Evolutionary conservation across 495 filamentous ascomycete genomes (phyloP).

Genomic region (Platismatia glauca): DNA sequence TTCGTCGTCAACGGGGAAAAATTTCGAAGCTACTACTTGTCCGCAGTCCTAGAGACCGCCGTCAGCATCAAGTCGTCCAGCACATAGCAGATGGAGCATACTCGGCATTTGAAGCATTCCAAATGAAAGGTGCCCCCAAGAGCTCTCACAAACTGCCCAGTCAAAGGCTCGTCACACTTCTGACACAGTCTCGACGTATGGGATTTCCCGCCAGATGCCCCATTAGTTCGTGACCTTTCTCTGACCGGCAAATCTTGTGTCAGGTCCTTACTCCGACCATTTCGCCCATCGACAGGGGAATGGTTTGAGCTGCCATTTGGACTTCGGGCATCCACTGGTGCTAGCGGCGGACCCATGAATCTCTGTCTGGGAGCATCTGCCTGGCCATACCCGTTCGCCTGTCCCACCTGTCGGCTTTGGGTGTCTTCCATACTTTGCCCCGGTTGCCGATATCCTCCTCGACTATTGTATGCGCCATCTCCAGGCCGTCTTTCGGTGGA

Average conservation of each 20-base stretch:
- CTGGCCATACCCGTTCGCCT: conserved; percentile 20
- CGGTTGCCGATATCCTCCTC: conserved; percentile 15
- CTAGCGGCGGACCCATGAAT: conserved; percentile 13
- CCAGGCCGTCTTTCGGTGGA: conserved; percentile 22
- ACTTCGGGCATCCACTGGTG: conserved; percentile 12
- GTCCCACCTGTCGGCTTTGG: conserved; percentile 13
- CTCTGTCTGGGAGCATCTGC: conserved; percentile 14
- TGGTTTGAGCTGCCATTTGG: conserved; percentile 20
- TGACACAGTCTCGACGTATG: conserved; percentile 57
- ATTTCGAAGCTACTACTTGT: conserved; percentile 94
- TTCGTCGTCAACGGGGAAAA: conserved; percentile 92
- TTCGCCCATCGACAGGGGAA: conserved; percentile 17
- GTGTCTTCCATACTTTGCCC: conserved; percentile 14
- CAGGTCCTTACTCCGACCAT: conserved; percentile 14
- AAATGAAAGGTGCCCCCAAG: conserved; percentile 89
- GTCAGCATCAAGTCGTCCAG: conserved; percentile 2
- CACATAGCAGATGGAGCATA: conserved; percentile 40
- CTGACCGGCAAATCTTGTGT: conserved; percentile 21
- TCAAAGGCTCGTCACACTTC: conserved; percentile 77
- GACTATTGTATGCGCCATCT: conserved; percentile 17
- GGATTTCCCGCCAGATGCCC: conserved; percentile 36
- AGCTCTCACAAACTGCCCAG: conserved; percentile 92
- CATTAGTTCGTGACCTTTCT: conserved; percentile 37
- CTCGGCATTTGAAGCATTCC: conserved; percentile 95
- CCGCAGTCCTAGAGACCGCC: conserved; percentile 71